A percentile compares a stretch with the other conserved stretches of the same genome.
Conservation (phyloP, 202 grass and related monocot genomes). For the Zizania palustris region DNA sequence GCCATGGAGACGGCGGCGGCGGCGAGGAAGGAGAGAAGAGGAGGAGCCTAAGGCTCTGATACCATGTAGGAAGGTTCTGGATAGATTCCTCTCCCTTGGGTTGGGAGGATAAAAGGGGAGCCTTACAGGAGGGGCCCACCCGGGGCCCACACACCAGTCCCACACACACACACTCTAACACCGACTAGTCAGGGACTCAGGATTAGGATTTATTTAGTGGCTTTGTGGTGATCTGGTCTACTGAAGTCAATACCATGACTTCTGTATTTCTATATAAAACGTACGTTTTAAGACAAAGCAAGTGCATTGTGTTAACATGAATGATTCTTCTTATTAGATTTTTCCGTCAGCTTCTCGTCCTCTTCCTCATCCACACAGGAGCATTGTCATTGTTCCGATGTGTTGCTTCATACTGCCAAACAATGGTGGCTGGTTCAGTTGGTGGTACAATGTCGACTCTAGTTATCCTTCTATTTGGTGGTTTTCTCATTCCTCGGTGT, state of each 20-base stretch:
- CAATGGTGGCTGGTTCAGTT: slow-evolving; percentile 34
- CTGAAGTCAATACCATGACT: neutral
- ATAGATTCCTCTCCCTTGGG: no score
- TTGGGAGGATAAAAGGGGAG: no score
- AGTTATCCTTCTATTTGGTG: slow-evolving; percentile 49
- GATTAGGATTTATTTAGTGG: neutral
- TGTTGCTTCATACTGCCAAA: slow-evolving; percentile 61
- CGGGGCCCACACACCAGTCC: no score
- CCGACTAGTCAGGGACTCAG: neutral
- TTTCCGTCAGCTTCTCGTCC: slow-evolving; percentile 62
- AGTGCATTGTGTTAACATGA: neutral
- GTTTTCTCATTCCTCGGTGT: slow-evolving; percentile 58
- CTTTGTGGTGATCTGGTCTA: no score
- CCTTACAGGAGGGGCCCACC: no score
- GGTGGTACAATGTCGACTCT: slow-evolving; percentile 23
- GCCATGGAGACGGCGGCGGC: no score
- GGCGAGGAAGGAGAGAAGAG: no score
- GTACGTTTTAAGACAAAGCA: neutral
- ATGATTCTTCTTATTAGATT: slow-evolving; percentile 42
- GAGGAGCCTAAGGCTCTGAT: no score
- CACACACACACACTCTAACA: no score
- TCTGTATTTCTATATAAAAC: neutral
- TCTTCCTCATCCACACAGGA: slow-evolving; percentile 61
- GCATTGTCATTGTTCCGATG: slow-evolving; percentile 65
- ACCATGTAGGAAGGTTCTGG: no score